Evolutionary conservation across 208 protist species (phyloP).

Genomic region (Trypanosoma platydactyli): DNA sequence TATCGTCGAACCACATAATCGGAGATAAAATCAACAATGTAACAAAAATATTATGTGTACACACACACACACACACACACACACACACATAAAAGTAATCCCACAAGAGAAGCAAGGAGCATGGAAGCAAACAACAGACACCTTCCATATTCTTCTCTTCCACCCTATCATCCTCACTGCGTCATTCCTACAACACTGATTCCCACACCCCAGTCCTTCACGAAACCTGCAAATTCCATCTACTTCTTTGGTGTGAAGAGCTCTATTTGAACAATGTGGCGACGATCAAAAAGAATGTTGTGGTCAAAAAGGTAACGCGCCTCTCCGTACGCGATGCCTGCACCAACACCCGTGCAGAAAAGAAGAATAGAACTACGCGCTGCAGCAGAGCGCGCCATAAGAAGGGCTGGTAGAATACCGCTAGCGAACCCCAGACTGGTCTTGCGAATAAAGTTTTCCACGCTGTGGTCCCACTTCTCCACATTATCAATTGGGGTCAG

Average conservation of each 20-base stretch:
- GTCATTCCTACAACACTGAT: constrained; percentile 17
- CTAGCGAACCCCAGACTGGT: constrained; percentile 70
- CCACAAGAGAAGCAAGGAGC: constrained; percentile 1
- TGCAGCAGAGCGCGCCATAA: constrained; percentile 68
- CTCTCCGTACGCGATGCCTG: constrained; percentile 86
- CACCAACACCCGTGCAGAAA: constrained; percentile 73
- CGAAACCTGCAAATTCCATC: neutral
- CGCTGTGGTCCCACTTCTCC: constrained; percentile 91
- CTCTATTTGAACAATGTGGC: constrained; percentile 59
- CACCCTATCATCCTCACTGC: constrained; percentile 17
- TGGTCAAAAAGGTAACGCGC: constrained; percentile 89
- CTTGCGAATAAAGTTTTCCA: constrained; percentile 88
- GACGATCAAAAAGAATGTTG: constrained; percentile 86
- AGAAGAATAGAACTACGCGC: constrained; percentile 60
- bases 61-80: neutral
- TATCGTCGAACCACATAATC: no score
- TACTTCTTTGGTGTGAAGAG: constrained; percentile 33
- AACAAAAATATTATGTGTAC: no score
- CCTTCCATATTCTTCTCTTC: constrained; percentile 1
- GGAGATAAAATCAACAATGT: no score
- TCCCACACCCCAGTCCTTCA: neutral
- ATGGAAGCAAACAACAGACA: constrained; percentile 3
- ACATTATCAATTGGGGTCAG: constrained; percentile 38
- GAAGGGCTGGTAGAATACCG: constrained; percentile 68
- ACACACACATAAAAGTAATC: neutral